Evolutionary conservation across 345 rosid genomes (phyloP), one percentile per base, ranked within the genome.

Genomic region (Corchorus capsularis): DNA sequence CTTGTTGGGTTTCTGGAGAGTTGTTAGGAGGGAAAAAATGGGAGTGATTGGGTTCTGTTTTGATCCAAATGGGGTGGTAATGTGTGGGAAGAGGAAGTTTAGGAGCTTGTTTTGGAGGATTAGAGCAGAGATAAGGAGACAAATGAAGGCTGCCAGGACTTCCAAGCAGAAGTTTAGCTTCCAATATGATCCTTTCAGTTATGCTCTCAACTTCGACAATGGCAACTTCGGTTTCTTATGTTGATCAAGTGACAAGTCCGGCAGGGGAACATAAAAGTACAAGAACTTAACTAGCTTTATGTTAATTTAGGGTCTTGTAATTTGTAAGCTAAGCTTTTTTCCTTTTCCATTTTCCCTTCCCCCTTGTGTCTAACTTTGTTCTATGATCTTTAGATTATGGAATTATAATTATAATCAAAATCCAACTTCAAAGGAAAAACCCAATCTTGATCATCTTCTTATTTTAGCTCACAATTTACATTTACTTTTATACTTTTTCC

Each of bases 181-280:
- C 79, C 88, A 88, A 69, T 91, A 88, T 32, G 96, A 93, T 73
- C 87, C 94, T 32, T 82, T 87, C n/a, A 93, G 91, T 54, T 93
- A 93, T 76, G 88, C 94, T 81, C 97, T 93, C 80, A 93, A 93
- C 89, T 92, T 92, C 67, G 93, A 92, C 64, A 82, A 86, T 65
- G 91, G 89, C 79, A 84, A 90, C 88, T 89, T 85, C 47, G 88
- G 88, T 41, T 88, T 88, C 81, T 82, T 86, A 73, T 86, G 92
- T 76, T 85, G 83, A 85, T 76, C 22, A 35, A 8, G 46, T 15
- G 2, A 27, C 14, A 13, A 65, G 32, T 27, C 27, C 3, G n/a
- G 27, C 8, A 62, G 12, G 22, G 16, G 64, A 2, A 16, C 64
- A 13, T 60, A 8, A 13, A 14, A 6, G 41, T 61, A 61, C 41